Base-by-base conservation (phyloP, 73 alveolate genomes). In the Paramecium pentaurelia region DNA sequence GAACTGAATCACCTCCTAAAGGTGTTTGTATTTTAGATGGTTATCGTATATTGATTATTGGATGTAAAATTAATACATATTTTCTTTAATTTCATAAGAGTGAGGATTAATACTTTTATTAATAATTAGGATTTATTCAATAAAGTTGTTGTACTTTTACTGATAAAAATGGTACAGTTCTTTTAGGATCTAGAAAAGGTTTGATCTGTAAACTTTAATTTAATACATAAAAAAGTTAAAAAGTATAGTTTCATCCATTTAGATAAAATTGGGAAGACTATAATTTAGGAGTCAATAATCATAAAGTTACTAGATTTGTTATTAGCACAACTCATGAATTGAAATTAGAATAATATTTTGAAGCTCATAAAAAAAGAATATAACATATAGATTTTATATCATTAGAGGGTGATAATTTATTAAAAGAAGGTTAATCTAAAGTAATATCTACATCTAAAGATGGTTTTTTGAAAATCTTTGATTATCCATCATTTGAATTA, bases 261-360 rank as follows among this genome's bases (percentile, higher is more conserved):
- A 40, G 91, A 44, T 49, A 45, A 45, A 80, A 47, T 45, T 80
- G 77, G 71, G 91, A 80, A 80, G 91, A 80, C 49, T 80, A 80
- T 47, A 80, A n/a, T 14, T 25, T 47, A 25, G 47, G 75, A 6
- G 34, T 49, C 20, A 80, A 42, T 25, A 80, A 49, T 80, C 77
- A 42, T 27, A 80, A 80, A 49, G 75, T 80, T 25, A 80, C 71
- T 0, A 42, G 58, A 22, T 80, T 45, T 49, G 75, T 80, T 18
- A 7, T 80, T 2, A 28, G 45, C 20, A 47, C 47, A 6, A 45
- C 91, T 12, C 14, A 80, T 40, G 44, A 45, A 45, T 38, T 80
- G n/a, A 80, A 40, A 27, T 1, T 80, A 10, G 75, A 25, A 4
- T 36, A 18, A 28, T 22, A 20, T 20, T 12, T 80, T 8, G 75